Percentiles rank a stretch among this genome's conserved stretches.
These are phyloP conservation scores for Xylaria sp. DNA, from an alignment of 2,329 filamentous ascomycete genomes.

Conservation along the genomic window DNA sequence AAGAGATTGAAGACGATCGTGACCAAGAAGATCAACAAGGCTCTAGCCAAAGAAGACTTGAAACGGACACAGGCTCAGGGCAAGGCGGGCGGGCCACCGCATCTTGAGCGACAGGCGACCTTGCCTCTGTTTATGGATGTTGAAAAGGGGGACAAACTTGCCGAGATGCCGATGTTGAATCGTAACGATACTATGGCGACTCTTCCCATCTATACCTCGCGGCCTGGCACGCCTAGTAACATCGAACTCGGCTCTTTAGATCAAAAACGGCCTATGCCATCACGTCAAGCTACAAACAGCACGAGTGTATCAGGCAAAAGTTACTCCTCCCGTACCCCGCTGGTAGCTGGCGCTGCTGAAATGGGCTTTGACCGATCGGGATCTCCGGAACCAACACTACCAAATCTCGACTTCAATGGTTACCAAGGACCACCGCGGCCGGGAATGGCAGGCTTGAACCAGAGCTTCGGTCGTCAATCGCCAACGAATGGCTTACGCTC, in stretches of 20 bases:
- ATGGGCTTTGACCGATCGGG: conserved; percentile 64
- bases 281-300: conserved; percentile 53
- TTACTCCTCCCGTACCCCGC: conserved; percentile 71
- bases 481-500: conserved; percentile 44
- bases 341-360: conserved; percentile 67
- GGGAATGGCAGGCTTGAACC: conserved; percentile 52
- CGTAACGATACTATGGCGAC: conserved; percentile 70
- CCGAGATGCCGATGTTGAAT: conserved; percentile 67
- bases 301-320: conserved; percentile 69
- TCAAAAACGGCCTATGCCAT: conserved; percentile 60
- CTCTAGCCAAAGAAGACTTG: conserved; percentile 79
- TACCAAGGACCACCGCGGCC: conserved; percentile 50
- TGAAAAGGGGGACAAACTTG: conserved; percentile 61
- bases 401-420: conserved; percentile 47
- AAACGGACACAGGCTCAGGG: conserved; percentile 63
- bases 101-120: conserved; percentile 69
- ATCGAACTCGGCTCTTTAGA: conserved; percentile 64
- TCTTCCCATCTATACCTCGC: conserved; percentile 70
- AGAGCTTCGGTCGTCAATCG: conserved; percentile 47
- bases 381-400: conserved; percentile 53
- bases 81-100: conserved; percentile 63
- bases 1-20: conserved; percentile 86
- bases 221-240: conserved; percentile 61
- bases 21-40: conserved; percentile 86
- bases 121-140: conserved; percentile 69